Conservation (phyloP, 1,284 basidiomycete species). For the Sporisorium iseilematis-ciliati region DNA sequence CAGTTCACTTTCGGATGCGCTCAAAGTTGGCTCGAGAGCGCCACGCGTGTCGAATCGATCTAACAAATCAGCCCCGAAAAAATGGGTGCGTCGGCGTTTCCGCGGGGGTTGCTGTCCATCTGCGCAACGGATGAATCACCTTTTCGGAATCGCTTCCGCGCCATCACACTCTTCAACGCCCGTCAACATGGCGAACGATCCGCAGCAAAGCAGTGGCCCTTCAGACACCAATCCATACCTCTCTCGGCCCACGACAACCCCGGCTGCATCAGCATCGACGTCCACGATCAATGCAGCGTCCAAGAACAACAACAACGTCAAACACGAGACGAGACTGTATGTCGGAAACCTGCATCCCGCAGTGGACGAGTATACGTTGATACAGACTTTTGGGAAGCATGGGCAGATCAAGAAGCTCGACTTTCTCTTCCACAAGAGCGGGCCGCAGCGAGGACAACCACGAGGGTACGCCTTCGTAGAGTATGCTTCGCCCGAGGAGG, state of each 20-base stretch:
- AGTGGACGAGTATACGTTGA: constrained; percentile 86
- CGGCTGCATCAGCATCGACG: not conserved
- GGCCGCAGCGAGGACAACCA: constrained; percentile 87
- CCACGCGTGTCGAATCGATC: not conserved
- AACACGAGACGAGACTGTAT: constrained; percentile 77
- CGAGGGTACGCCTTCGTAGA: constrained; percentile 95
- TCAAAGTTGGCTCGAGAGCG: constrained; percentile 31
- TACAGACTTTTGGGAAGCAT: constrained; percentile 89
- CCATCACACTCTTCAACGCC: not conserved
- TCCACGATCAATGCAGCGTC: not conserved
- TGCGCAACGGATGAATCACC: not conserved
- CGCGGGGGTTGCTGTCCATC: constrained; percentile 5
- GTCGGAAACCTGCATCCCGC: constrained; percentile 88
- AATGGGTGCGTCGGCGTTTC: constrained; percentile 11
- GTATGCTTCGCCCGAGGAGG: constrained; percentile 76
- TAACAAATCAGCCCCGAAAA: constrained; percentile 1
- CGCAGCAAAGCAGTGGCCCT: not conserved
- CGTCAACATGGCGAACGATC: constrained; percentile 5
- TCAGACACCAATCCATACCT: constrained; percentile 17
- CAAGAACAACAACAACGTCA: not conserved
- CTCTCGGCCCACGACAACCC: constrained; percentile 16
- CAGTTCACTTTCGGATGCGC: constrained; percentile 4
- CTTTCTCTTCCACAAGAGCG: constrained; percentile 93
- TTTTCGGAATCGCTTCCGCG: not conserved
- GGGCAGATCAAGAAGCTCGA: constrained; percentile 93